Conservation (phyloP, 2,329 filamentous ascomycete genomes). For the Parafenestella ontariensis region DNA sequence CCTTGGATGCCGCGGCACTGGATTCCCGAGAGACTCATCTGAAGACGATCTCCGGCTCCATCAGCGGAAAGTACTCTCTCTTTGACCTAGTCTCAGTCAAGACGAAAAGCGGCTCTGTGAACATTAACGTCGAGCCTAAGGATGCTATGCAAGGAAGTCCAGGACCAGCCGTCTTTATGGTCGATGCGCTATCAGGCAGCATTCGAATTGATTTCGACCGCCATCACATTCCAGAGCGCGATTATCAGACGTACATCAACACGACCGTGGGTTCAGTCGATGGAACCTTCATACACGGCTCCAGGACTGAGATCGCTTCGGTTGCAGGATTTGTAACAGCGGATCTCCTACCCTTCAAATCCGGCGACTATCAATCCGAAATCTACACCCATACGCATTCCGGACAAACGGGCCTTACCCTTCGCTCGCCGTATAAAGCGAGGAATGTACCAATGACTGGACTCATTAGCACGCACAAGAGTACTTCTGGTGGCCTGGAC, state of each 20-base stretch:
- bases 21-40: conserved; percentile 51
- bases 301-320: conserved; percentile 44
- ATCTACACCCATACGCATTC: conserved; percentile 46
- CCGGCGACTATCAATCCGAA: conserved; percentile 31
- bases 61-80: conserved; percentile 52
- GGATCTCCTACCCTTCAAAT: conserved; percentile 47
- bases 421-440: conserved; percentile 44
- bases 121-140: conserved; percentile 50
- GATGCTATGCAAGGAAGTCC: conserved; percentile 35
- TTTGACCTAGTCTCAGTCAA: conserved; percentile 50
- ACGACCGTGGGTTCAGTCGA: conserved; percentile 48
- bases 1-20: conserved; percentile 42
- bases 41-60: conserved; percentile 49
- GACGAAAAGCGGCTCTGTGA: conserved; percentile 52
- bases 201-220: conserved; percentile 47
- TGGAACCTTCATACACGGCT: conserved; percentile 52
- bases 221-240: conserved; percentile 49
- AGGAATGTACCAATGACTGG: conserved; percentile 32
- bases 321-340: conserved; percentile 48
- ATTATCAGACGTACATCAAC: conserved; percentile 51
- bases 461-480: conserved; percentile 47
- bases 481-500: conserved; percentile 43
- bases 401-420: conserved; percentile 42
- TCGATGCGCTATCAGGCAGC: conserved; percentile 46
- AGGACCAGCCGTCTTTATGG: conserved; percentile 47